Evolutionary conservation across 1,284 basidiomycete species (phyloP), one percentile per base, ranked within the genome.

Genomic region (Marasmius fiardii): DNA sequence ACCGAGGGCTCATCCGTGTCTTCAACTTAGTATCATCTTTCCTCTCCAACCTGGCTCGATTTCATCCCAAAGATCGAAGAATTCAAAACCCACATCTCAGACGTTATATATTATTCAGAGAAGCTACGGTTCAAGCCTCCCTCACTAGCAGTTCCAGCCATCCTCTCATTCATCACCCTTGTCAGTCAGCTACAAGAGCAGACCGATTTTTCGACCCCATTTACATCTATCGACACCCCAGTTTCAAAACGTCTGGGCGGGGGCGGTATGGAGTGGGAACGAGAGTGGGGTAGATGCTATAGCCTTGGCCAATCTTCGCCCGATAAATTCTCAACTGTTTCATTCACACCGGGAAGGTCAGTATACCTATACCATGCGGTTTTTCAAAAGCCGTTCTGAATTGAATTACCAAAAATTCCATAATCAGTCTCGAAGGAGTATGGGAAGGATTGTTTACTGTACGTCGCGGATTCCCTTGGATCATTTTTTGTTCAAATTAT

Each of bases 361-460:
- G 56, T 45, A n/a, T n/a, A n/a, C n/a, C n/a, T n/a, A n/a, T n/a
- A n/a, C 43, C 48, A 31, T 31, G 16, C 39, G 39, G 39, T 41
- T n/a, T 41, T 26, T 18, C 21, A 20, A 35, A 21, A 20, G 28
- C 10, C 21, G 24, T 33, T 51, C 11, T 10, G 55, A 26, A 48
- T 24, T 18, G 16, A 18, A 18, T 26, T 53, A 41, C 11, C 20
- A 51, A n/a, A n/a, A n/a, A n/a, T 24, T 52, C 35, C 11, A 21
- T 39, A n/a, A n/a, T 6, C 45, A 88, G 85, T 56, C 67, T 89
- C 47, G 83, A 89, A 59, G 89, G 88, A 4, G 71, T 82, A 14
- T 91, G 88, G 88, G 88, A 91, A 67, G 88, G 88, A 0, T 65
- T 82, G 23, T 91, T 91, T 63, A 85, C 82, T 8, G 88, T 88